Conservation (phyloP, 345 rosid genomes). For the Streptanthus diversifolius region DNA sequence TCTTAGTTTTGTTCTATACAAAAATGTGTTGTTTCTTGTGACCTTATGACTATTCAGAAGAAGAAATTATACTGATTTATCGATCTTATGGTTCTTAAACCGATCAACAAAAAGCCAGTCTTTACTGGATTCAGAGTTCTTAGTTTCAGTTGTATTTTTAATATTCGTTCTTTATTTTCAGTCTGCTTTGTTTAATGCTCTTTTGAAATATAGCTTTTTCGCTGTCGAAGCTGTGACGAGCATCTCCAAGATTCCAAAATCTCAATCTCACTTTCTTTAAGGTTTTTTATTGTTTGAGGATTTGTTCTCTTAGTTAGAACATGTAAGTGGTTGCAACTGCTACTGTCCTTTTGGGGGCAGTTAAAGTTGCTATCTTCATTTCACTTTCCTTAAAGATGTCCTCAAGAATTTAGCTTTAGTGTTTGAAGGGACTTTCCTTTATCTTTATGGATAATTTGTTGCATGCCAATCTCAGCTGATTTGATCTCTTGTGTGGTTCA, state of each 20-base stretch:
- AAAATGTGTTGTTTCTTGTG: slow-evolving; percentile 2
- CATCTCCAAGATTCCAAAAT: background rate
- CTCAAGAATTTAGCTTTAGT: slow-evolving; percentile 6
- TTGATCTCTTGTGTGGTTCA: too few relatives aligned
- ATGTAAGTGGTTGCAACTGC: slow-evolving; percentile 53
- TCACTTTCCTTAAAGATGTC: slow-evolving; percentile 27
- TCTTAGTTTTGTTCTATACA: slow-evolving; percentile 21
- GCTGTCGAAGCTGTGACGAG: slow-evolving; percentile 5
- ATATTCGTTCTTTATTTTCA: background rate
- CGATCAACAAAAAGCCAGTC: background rate
- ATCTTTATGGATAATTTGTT: background rate
- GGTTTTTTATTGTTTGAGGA: background rate
- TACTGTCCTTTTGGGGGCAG: slow-evolving; percentile 25
- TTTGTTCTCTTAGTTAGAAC: slow-evolving; percentile 8
- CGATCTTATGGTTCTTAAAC: slow-evolving; percentile 8
- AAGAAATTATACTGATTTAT: background rate
- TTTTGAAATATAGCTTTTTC: slow-evolving; percentile 13
- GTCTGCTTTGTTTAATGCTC: background rate
- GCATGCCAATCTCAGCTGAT: background rate
- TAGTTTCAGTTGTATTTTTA: background rate
- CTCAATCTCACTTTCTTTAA: slow-evolving; percentile 2
- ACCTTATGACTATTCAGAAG: background rate
- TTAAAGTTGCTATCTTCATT: slow-evolving; percentile 17
- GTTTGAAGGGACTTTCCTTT: background rate
- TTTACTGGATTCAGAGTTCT: background rate